Conservation (phyloP, 176 grass and related monocot species). For the Rhipidocladum racemiflorum region DNA sequence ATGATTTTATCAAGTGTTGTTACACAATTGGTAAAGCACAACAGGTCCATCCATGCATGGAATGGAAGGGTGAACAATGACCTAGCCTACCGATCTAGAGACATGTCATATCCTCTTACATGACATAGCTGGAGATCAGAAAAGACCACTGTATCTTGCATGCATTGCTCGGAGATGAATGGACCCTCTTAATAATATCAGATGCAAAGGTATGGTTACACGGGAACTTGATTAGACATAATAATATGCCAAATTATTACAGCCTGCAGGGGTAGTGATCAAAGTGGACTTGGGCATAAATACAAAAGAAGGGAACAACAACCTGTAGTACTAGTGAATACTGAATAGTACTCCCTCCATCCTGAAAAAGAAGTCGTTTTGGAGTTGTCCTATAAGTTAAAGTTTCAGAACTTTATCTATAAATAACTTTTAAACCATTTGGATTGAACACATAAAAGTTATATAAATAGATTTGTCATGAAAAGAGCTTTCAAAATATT, state of each 20-base stretch:
- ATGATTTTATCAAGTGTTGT: constrained; percentile 30
- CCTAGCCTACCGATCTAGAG: not conserved
- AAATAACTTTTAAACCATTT: no score
- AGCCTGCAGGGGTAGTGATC: not conserved
- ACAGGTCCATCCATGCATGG: constrained; percentile 23
- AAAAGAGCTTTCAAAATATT: no score
- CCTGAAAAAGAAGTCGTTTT: no score
- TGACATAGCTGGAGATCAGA: constrained; percentile 18
- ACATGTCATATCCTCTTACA: constrained; percentile 24
- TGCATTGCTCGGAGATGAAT: constrained; percentile 12
- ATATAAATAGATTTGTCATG: no score
- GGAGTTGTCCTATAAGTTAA: no score
- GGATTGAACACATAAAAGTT: no score
- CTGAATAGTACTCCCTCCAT: no score
- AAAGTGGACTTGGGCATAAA: not conserved
- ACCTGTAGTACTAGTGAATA: not conserved
- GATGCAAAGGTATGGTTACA: not conserved
- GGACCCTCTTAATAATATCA: not conserved
- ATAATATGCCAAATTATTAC: constrained; percentile 4
- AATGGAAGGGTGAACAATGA: constrained; percentile 10
- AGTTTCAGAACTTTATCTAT: no score
- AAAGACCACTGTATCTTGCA: constrained; percentile 5
- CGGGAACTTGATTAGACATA: not conserved
- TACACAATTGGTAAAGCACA: constrained; percentile 42
- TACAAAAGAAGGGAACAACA: not conserved